Evolutionary conservation across 371 early-diverging fungal species (phyloP), one percentile per base, ranked within the genome.

Genomic region (Mucor sp.): DNA sequence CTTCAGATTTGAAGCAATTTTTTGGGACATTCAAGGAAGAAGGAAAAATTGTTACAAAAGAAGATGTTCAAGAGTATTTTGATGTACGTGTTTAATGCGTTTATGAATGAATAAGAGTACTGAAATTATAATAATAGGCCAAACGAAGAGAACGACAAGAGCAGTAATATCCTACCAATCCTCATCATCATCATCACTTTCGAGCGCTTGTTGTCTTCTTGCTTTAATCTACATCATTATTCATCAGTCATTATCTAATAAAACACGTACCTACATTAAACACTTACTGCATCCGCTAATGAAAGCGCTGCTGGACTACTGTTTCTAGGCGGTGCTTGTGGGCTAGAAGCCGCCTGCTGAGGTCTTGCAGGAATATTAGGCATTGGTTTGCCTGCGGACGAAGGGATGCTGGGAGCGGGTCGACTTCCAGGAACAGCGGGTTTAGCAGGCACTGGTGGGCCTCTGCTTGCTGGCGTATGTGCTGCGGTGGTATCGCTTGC

Each of bases 21-120:
- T 73, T 95, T 47, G 72, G 80, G 15, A 77, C 81, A 5, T 95
- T 94, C 75, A 91, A 91, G 14, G 85, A 80, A n/a, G 72, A 85
- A 7, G 92, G 91, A 55, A 83, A 86, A 63, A 84, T 89, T 0
- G 93, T 95, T 3, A 93, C 93, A 0, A 85, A 84, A 60, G 78
- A 87, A 39, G 95, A 95, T 67, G 86, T 96, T 19, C 74, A 81
- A 39, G 79, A 71, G 14, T 93, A 94, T 62, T 94, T 95, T 79
- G 84, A 58, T 23, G 77, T 75, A 75, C 69, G 72, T 62, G 19
- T 30, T 32, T 57, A 32, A 32, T 30, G 32, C 15, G 53, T 53
- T 12, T 27, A 21, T 53, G 53, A 53, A 53, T 23, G 23, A 27
- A 21, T 25, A 23, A 4, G 21, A 53, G 25, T 53, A 25, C 41